Base-by-base conservation (phyloP, 805 yeast genomes). In the Saccharomyces cerevisiae region DNA sequence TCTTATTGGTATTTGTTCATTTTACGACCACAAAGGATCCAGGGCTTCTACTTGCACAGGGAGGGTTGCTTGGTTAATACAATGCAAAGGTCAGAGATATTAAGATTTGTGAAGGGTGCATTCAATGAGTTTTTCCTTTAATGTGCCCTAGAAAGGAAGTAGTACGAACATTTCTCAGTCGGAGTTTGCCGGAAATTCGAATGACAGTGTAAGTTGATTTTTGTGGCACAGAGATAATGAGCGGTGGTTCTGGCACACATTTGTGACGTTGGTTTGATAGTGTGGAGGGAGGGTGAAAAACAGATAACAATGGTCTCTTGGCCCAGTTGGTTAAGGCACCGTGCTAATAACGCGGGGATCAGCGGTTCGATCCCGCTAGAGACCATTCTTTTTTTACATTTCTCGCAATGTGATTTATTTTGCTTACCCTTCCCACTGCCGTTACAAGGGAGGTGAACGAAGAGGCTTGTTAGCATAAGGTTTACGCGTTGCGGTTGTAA, bases 301-400 rank as follows among this genome's bases (percentile, higher is more conserved):
- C 36, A 24, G 4, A 36, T 17, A 26, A 13, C 22, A 26, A 1
- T 26, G 70, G 64, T 66, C 65, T 60, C 70, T 66, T 66, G 70
- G 70, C 70, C 70, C 70, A 66, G 70, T 66, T 66, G 70, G 70
- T 66, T 66, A 66, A 66, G 70, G 70, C 70, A 65, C 67, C 65
- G 70, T 66, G 70, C 70, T 66, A 66, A 66, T 66, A 66, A 66
- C 70, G 70, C 70, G 66, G 68, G 68, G 70, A 66, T 66, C 70
- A 66, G 68, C 70, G 68, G 70, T 66, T 66, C 70, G 70, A 66
- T 64, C 70, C 70, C 68, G 70, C 68, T 66, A 66, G 70, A 60
- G 65, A 66, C 64, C 70, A 66, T 61, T 61, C 60, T 61, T 32
- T 41, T 56, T 57, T 56, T 53, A 13, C n/a, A 13, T 31, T 31